These are phyloP conservation scores for Phytomonas sp. DNA, from an alignment of 208 protist species.

Conservation along the genomic window DNA sequence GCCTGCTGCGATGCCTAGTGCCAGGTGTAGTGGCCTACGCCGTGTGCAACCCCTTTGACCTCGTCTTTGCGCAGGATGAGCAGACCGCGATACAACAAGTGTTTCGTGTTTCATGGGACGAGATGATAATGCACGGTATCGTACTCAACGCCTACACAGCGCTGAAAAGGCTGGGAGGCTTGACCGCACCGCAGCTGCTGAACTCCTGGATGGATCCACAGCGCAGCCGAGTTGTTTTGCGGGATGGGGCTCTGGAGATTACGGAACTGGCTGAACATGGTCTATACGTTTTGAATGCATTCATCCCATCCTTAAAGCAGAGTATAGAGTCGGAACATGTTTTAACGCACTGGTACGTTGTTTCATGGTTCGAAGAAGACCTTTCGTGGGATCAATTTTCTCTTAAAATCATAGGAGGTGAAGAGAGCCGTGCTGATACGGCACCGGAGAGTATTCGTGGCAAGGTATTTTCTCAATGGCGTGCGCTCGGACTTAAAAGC, in stretches of 20 bases:
- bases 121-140: slow-evolving; percentile 15
- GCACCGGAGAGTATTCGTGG: slow-evolving; percentile 22
- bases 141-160: slow-evolving; percentile 19
- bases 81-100: not conserved
- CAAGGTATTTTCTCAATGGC: slow-evolving; percentile 15
- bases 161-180: slow-evolving; percentile 22
- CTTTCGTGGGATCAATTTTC: slow-evolving; percentile 18
- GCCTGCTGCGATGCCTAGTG: not conserved
- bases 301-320: slow-evolving; percentile 12
- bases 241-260: slow-evolving; percentile 19
- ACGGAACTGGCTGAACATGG: slow-evolving; percentile 22
- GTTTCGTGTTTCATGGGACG: slow-evolving; percentile 17
- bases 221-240: slow-evolving; percentile 14
- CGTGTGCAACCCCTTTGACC: slow-evolving; percentile 1
- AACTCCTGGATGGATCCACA: slow-evolving; percentile 15
- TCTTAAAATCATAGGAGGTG: slow-evolving; percentile 10
- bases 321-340: slow-evolving; percentile 1
- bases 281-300: slow-evolving; percentile 27
- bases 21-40: not conserved
- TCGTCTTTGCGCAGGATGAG: not conserved
- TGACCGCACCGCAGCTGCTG: slow-evolving; percentile 24
- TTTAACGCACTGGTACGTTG: slow-evolving; percentile 16
- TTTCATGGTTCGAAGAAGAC: slow-evolving; percentile 16
- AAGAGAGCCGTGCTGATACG: slow-evolving; percentile 14
- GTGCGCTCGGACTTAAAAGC: slow-evolving; percentile 16